These are phyloP conservation scores for Starmerella apis DNA, from an alignment of 805 yeast genomes.

Conservation along the genomic window DNA sequence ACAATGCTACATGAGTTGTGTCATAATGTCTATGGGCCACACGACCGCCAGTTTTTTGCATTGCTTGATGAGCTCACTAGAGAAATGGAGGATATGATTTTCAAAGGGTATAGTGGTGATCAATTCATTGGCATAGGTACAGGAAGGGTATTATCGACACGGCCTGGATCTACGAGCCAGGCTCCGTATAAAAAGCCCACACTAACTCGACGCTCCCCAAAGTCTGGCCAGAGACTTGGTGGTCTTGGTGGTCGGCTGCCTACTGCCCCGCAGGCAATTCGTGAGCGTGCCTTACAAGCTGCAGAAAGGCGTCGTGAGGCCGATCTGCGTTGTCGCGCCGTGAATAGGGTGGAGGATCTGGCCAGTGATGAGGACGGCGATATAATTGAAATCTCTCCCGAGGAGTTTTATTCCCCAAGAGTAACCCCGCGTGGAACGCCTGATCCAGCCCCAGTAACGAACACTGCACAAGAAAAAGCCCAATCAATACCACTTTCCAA, in stretches of 20 bases:
- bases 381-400: slow-evolving; percentile 1
- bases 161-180: not conserved
- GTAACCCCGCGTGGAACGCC: not conserved
- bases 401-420: slow-evolving; percentile 7
- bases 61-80: slow-evolving; percentile 51
- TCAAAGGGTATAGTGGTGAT: slow-evolving; percentile 37
- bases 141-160: slow-evolving; percentile 35
- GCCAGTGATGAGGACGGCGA: slow-evolving; percentile 6
- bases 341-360: slow-evolving; percentile 1
- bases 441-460: too few species aligned
- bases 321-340: slow-evolving; percentile 22
- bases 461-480: too few species aligned
- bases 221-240: slow-evolving; percentile 32
- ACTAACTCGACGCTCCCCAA: not conserved
- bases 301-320: slow-evolving; percentile 43
- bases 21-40: slow-evolving; percentile 74
- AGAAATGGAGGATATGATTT: slow-evolving; percentile 36
- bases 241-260: slow-evolving; percentile 32
- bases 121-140: slow-evolving; percentile 43
- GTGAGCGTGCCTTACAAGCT: slow-evolving; percentile 47
- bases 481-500: too few species aligned
- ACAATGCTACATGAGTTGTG: slow-evolving; percentile 82
- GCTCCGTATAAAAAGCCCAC: not conserved
- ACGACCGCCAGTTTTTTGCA: slow-evolving; percentile 58
- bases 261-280: slow-evolving; percentile 29